phyloP scores from a whole-genome alignment of 1,139 yeast species.

The Pichia sp. region DNA sequence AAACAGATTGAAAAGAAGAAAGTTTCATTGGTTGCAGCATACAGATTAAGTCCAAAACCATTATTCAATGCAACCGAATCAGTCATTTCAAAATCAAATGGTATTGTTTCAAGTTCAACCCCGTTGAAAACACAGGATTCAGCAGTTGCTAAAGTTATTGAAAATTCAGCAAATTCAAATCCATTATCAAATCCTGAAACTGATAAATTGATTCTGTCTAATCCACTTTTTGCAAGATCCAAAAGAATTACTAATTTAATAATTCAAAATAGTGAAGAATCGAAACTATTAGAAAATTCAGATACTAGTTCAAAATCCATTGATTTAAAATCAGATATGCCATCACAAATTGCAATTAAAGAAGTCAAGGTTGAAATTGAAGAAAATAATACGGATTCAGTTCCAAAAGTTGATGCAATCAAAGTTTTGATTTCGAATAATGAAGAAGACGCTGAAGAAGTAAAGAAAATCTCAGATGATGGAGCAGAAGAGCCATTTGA shows the following conservation, averaged over 20 bases:
- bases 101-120: slow-evolving; percentile 19
- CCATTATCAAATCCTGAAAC: slow-evolving; percentile 37
- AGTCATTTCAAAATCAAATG: slow-evolving; percentile 17
- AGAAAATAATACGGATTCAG: not conserved
- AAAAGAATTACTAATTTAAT: slow-evolving; percentile 51
- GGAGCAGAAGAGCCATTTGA: not conserved
- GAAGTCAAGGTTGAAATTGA: not conserved
- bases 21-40: slow-evolving; percentile 54
- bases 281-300: slow-evolving; percentile 6
- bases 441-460: not conserved
- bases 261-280: slow-evolving; percentile 39
- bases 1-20: slow-evolving; percentile 54
- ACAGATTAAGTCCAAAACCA: slow-evolving; percentile 52
- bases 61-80: slow-evolving; percentile 27
- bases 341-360: not conserved
- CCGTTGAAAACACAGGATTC: slow-evolving; percentile 22
- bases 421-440: not conserved
- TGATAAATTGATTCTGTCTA: slow-evolving; percentile 61
- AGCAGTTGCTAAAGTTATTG: slow-evolving; percentile 22
- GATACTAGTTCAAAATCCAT: not conserved
- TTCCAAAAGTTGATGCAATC: not conserved
- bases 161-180: slow-evolving; percentile 13
- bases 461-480: not conserved
- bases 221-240: slow-evolving; percentile 69
- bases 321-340: slow-evolving; percentile 13